Percentiles rank a stretch among this genome's conserved stretches.
Conservation (phyloP, 257 asterid species). For the Fraxinus pennsylvanica region DNA sequence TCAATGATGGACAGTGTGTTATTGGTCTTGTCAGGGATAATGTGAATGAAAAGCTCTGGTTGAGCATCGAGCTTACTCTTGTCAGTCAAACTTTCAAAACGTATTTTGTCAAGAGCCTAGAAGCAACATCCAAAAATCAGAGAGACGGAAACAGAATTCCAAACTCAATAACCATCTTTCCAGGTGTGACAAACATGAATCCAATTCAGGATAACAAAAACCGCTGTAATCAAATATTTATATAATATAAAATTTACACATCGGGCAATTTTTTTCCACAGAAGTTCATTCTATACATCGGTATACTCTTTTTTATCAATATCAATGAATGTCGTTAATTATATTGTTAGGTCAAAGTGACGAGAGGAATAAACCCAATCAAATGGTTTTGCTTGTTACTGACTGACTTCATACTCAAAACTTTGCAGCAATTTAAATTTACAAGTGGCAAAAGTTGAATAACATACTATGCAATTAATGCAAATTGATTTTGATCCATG, state of each 20-base stretch:
- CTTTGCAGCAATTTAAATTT: no score
- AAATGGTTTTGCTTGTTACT: no score
- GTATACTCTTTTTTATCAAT: no score
- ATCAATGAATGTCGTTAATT: no score
- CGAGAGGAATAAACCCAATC: no score
- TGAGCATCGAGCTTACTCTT: constrained; percentile 25
- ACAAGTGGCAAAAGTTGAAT: no score
- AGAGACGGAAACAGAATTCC: neutral
- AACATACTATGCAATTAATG: no score
- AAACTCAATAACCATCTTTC: neutral
- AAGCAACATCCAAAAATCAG: neutral
- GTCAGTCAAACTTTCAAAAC: constrained; percentile 23
- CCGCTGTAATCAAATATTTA: neutral
- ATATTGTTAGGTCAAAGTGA: no score
- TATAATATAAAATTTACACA: neutral
- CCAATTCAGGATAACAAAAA: neutral
- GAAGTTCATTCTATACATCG: neutral
- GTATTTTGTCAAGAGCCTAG: constrained; percentile 21
- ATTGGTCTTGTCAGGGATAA: constrained; percentile 17
- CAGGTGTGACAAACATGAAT: no score
- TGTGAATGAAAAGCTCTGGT: constrained; percentile 25
- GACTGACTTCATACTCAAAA: no score
- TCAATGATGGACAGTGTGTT: constrained; percentile 24
- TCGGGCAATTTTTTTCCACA: neutral
- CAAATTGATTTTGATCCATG: no score